phyloP scores from a whole-genome alignment of 192 early-diverging fungal species.

The Coemansia sp. region DNA sequence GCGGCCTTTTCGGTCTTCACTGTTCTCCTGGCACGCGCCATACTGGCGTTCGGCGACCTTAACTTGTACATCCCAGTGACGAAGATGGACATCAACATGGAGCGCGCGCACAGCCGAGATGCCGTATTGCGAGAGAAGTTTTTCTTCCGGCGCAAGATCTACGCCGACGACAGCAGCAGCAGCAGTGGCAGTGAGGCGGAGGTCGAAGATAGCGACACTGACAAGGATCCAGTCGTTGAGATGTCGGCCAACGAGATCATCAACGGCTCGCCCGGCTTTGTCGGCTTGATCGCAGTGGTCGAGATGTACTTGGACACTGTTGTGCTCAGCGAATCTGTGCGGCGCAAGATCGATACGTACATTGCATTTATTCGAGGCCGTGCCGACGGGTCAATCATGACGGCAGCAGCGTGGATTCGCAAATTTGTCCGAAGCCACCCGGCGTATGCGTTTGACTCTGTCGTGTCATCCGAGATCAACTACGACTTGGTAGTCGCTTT shows the following conservation, averaged over 20 bases:
- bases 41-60: constrained; percentile 80
- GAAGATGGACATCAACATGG: constrained; percentile 96
- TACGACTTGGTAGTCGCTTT: constrained; percentile 76
- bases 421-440: constrained; percentile 86
- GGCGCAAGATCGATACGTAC: constrained; percentile 72
- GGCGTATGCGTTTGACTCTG: constrained; percentile 87
- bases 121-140: constrained; percentile 85
- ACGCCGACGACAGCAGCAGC: constrained; percentile 29
- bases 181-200: not conserved
- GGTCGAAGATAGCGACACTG: constrained; percentile 11
- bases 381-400: constrained; percentile 84
- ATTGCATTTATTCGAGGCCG: constrained; percentile 77
- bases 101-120: constrained; percentile 80
- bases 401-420: constrained; percentile 89
- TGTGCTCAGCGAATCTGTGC: constrained; percentile 71
- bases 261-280: constrained; percentile 80
- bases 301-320: constrained; percentile 82
- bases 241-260: constrained; percentile 94
- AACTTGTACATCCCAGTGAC: constrained; percentile 97
- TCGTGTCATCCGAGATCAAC: constrained; percentile 81
- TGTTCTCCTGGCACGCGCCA: constrained; percentile 85
- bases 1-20: constrained; percentile 95
- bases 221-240: constrained; percentile 62
- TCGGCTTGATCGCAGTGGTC: constrained; percentile 85
- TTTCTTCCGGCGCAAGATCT: constrained; percentile 78